A percentile compares a stretch with the other conserved stretches of the same genome.
Evolutionary conservation across 1,139 yeast genomes (phyloP).

Genomic region (Yamadazyma epiphylla): DNA sequence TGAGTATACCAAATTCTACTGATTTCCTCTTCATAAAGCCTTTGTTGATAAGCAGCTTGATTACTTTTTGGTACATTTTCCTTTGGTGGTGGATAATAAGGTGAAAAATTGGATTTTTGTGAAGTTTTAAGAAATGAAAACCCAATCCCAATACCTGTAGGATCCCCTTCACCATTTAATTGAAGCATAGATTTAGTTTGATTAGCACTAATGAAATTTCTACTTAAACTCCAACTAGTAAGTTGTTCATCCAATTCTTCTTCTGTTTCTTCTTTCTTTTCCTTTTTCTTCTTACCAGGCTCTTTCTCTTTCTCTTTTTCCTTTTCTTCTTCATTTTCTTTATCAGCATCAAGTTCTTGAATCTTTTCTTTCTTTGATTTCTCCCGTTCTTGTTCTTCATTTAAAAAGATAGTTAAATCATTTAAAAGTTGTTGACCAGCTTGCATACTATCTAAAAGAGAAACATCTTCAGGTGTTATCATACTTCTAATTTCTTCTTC

Average conservation of each 20-base stretch:
- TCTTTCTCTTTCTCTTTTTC: slow-evolving; percentile 20
- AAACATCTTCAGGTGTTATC: slow-evolving; percentile 90
- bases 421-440: slow-evolving; percentile 83
- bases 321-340: slow-evolving; percentile 16
- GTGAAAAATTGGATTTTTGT: slow-evolving; percentile 90
- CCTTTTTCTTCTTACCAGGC: slow-evolving; percentile 17
- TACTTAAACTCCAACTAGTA: slow-evolving; percentile 90
- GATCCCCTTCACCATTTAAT: slow-evolving; percentile 95
- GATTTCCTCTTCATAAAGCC: slow-evolving; percentile 88
- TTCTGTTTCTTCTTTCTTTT: slow-evolving; percentile 33
- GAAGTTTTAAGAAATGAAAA: slow-evolving; percentile 88
- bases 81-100: slow-evolving; percentile 48
- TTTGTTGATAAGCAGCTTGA: slow-evolving; percentile 77
- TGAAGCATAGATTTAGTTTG: slow-evolving; percentile 97
- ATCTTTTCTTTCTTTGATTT: slow-evolving; percentile 24
- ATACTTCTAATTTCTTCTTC: slow-evolving; percentile 80
- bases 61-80: slow-evolving; percentile 44
- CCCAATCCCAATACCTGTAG: slow-evolving; percentile 88
- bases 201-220: slow-evolving; percentile 88
- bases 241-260: slow-evolving; percentile 75
- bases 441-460: slow-evolving; percentile 88
- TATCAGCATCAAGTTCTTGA: slow-evolving; percentile 25
- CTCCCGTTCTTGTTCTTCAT: slow-evolving; percentile 18
- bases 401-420: slow-evolving; percentile 34
- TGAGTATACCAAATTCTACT: slow-evolving; percentile 90